These are phyloP conservation scores for Trichoderma aggressivum DNA, from an alignment of 2,329 filamentous ascomycete species.

Conservation along the genomic window DNA sequence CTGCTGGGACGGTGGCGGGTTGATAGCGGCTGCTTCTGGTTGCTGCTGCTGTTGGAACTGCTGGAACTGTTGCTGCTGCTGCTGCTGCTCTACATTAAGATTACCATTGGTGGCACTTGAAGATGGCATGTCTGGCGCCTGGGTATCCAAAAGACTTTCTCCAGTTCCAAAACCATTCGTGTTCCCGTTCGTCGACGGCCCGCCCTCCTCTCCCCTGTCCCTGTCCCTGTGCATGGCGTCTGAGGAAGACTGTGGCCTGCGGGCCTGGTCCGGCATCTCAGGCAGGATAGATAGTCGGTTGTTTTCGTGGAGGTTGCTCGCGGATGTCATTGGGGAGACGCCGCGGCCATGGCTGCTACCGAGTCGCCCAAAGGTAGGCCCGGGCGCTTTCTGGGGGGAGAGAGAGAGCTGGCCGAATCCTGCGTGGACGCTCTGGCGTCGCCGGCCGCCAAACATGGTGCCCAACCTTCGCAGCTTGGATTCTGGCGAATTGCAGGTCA, in stretches of 20 bases:
- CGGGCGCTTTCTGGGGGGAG: constrained; percentile 50
- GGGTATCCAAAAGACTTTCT: constrained; percentile 32
- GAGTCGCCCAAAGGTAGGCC: constrained; percentile 57
- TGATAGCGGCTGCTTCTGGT: constrained; percentile 48
- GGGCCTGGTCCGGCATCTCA: constrained; percentile 50
- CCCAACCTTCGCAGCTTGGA: constrained; percentile 62
- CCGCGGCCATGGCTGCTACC: constrained; percentile 60
- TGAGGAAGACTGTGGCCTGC: constrained; percentile 27
- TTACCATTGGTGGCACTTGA: constrained; percentile 48
- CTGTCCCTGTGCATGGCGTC: constrained; percentile 23
- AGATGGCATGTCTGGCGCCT: constrained; percentile 22
- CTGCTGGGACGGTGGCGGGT: constrained; percentile 46
- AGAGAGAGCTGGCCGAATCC: constrained; percentile 50
- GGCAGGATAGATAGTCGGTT: constrained; percentile 55
- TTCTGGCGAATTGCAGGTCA: constrained; percentile 33
- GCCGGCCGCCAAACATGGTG: constrained; percentile 61
- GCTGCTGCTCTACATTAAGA: constrained; percentile 37
- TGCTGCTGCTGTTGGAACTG: not conserved
- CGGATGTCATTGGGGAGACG: constrained; percentile 57
- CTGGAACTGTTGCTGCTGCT: constrained; percentile 19
- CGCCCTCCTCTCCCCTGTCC: constrained; percentile 10
- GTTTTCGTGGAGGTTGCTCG: constrained; percentile 55
- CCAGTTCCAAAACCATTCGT: constrained; percentile 41
- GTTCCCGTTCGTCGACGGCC: constrained; percentile 29
- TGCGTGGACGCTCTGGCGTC: constrained; percentile 64